phyloP scores from a whole-genome alignment of 306 rosid genomes.

The Purshia tridentata region DNA sequence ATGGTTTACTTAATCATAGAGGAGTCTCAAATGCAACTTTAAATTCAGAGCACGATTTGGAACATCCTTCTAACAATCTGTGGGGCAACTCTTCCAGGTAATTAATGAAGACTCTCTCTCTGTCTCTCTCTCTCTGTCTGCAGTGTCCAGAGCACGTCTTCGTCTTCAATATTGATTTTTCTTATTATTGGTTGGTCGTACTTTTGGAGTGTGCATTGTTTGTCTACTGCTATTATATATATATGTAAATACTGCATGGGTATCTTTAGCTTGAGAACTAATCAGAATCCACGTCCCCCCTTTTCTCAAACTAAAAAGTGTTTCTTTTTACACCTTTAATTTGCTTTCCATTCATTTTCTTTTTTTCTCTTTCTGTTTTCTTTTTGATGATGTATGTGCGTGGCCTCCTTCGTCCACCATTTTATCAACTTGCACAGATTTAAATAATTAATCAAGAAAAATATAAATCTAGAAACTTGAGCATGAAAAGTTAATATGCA shows the following conservation, averaged over 20 bases:
- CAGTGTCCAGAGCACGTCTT: not conserved
- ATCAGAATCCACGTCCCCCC: constrained; percentile 30
- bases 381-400: constrained; percentile 35
- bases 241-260: not conserved
- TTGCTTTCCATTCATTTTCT: constrained; percentile 44
- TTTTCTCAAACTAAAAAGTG: constrained; percentile 46
- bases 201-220: not conserved
- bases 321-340: constrained; percentile 43
- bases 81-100: constrained; percentile 78
- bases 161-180: constrained; percentile 1
- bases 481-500: constrained; percentile 3
- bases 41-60: constrained; percentile 46
- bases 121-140: not conserved
- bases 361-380: constrained; percentile 25
- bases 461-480: constrained; percentile 19
- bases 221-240: constrained; percentile 6
- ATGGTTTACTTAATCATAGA: constrained; percentile 44
- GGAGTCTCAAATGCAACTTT: constrained; percentile 41
- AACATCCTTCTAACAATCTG: constrained; percentile 44
- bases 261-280: constrained; percentile 29
- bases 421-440: constrained; percentile 6
- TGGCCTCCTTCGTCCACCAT: constrained; percentile 15
- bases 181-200: constrained; percentile 24
- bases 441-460: not conserved
- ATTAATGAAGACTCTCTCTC: not conserved